Conservation (phyloP, 2,329 filamentous ascomycete genomes). For the Microcyclosporella mali region DNA sequence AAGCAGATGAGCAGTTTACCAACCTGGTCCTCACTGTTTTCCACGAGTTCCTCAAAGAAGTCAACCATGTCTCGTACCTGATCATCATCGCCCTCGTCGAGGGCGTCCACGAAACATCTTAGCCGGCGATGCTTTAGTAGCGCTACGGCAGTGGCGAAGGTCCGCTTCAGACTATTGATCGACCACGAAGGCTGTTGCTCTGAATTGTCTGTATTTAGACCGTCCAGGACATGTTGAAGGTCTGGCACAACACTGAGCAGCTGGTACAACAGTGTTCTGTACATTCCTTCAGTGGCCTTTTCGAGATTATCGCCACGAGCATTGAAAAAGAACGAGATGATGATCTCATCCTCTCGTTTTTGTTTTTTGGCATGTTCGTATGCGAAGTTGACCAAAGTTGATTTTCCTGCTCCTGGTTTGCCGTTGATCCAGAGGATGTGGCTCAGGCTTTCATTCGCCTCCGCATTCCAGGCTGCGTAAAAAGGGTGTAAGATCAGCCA, state of each 20-base stretch:
- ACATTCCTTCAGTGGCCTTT: slow-evolving; percentile 44
- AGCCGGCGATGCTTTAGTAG: slow-evolving; percentile 25
- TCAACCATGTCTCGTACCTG: slow-evolving; percentile 35
- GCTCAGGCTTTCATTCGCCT: slow-evolving; percentile 15
- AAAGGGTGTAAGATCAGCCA: slow-evolving; percentile 36
- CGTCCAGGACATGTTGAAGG: slow-evolving; percentile 30
- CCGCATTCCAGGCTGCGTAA: slow-evolving; percentile 38
- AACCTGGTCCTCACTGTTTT: slow-evolving; percentile 1
- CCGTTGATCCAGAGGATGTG: slow-evolving; percentile 19
- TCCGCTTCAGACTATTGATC: slow-evolving; percentile 23
- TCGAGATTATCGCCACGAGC: slow-evolving; percentile 42
- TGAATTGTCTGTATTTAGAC: not conserved
- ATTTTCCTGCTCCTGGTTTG: slow-evolving; percentile 19
- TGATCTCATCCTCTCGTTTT: slow-evolving; percentile 13
- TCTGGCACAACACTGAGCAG: slow-evolving; percentile 35
- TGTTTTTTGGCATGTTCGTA: slow-evolving; percentile 10
- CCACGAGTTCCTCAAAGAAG: slow-evolving; percentile 32
- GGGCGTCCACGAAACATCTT: slow-evolving; percentile 40
- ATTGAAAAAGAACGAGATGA: slow-evolving; percentile 48
- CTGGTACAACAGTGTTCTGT: slow-evolving; percentile 46
- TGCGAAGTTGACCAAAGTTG: slow-evolving; percentile 29
- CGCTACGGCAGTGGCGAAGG: slow-evolving; percentile 25
- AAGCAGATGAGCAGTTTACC: slow-evolving; percentile 33
- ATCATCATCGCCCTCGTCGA: slow-evolving; percentile 42
- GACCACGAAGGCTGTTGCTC: slow-evolving; percentile 11